Evolutionary conservation across 2,329 filamentous ascomycete genomes (phyloP), one percentile per base, ranked within the genome.

Genomic region (Lasiodiplodia gonubiensis): DNA sequence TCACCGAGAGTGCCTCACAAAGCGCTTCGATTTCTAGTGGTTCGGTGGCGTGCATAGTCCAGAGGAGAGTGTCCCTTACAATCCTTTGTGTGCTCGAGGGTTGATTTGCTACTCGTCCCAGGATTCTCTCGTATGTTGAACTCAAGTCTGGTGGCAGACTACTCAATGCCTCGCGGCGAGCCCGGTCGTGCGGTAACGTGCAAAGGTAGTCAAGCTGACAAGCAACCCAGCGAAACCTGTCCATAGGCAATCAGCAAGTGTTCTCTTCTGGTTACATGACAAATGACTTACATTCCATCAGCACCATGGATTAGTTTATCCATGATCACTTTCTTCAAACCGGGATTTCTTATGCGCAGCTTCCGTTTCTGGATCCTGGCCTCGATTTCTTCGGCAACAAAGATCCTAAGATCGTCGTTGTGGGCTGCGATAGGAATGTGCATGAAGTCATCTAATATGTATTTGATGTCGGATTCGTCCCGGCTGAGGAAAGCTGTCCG

Each of bases 201-300:
- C 61, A 64, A 7, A 64, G 48, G 5, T 54, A 42, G 6, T 64
- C 49, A 11, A 64, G 7, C 35, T 64, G 61, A 4, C 61, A 64
- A 16, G 49, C 35, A 7, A 54, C 61, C 61, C 61, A 64, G 1
- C 61, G 61, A 14, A 64, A 64, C 60, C 60, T 64, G 21, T 35
- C 1, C 5, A 25, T 14, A 39, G n/a, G 37, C 35, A n/a, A 30
- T 33, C 14, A 61, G 27, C 21, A 21, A 14, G 11, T 23, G 7
- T 18, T 18, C n/a, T 11, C n/a, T n/a, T 6, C 1, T 18, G 3
- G 16, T n/a, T 10, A 46, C 39, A 18, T 10, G 54, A 12, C 23
- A 16, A 10, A 33, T 37, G n/a, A 60, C 60, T 21, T 30, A 64
- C 61, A 54, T 64, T 5, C 61, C 61, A 12, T 54, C 49, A 2